Evolutionary conservation across 2,329 filamentous ascomycete genomes (phyloP), one percentile per base, ranked within the genome.

Genomic region (Phaeosphaeriaceae sp.): DNA sequence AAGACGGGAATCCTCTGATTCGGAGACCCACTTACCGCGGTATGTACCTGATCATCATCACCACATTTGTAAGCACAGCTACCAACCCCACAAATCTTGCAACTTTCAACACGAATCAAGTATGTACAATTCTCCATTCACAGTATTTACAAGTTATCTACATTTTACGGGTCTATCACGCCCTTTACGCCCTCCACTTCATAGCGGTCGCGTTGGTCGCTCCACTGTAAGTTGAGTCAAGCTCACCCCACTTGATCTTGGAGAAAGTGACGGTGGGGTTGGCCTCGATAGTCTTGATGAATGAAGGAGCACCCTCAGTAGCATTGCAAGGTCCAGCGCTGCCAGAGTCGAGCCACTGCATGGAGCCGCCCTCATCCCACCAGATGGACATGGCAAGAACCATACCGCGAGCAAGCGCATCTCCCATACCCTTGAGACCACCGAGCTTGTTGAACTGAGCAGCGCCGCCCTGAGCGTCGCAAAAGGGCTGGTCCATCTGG

Each of bases 181-280:
- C 26, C 57, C 50, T 40, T 40, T 67, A 69, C 30, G 66, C 68
- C 8, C n/a, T 63, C 63, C 60, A 69, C 28, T 50, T 21, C 6
- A n/a, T 56, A 24, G n/a, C 42, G 0, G 50, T 56, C n/a, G 58
- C 52, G 26, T 69, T 67, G 55, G 66, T 64, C 15, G 55, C 54
- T 30, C 30, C 53, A 19, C 59, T 59, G 58, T 78, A 85, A 0
- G 83, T 88, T 19, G 84, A 85, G 4, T 82, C 85, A 66, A 89
- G 84, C 64, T 88, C 85, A n/a, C 86, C 86, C 81, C 85, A 86
- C 67, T 82, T 83, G 65, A 89, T 84, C 66, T 87, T 83, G 60
- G 81, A 84, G 67, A 86, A 88, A 1, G 77, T 82, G 3, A 88
- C 84, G 15, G 78, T 78, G 0, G 86, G 82, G 50, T 78, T 77